Conservation (phyloP, 345 rosid species). For the Punica granatum region DNA sequence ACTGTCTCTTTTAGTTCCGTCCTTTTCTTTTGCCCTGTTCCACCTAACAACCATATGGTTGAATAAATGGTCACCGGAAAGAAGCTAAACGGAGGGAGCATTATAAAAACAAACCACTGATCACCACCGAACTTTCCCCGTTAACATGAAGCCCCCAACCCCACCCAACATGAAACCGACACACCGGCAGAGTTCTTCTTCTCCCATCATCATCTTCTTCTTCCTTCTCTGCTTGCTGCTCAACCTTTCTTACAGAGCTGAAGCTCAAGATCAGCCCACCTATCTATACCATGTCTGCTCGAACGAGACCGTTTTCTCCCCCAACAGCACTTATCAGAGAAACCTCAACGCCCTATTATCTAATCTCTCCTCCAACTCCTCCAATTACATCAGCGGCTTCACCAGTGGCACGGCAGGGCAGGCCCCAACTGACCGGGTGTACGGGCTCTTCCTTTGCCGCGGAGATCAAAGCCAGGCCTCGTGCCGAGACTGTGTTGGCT, state of each 20-base stretch:
- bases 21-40: too few species aligned
- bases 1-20: too few species aligned
- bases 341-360: conserved; percentile 18
- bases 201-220: not conserved
- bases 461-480: conserved; percentile 1
- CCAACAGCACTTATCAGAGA: conserved; percentile 7
- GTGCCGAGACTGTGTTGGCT: conserved; percentile 3
- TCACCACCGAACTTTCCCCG: too few species aligned
- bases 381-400: conserved; percentile 1
- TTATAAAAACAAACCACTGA: too few species aligned
- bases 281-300: not conserved
- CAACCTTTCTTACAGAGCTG: too few species aligned
- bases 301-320: not conserved
- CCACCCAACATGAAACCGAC: too few species aligned
- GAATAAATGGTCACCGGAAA: too few species aligned
- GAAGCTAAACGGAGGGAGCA: too few species aligned
- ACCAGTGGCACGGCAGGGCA: conserved; percentile 6
- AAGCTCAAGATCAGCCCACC: not conserved
- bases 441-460: conserved; percentile 18
- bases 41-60: too few species aligned
- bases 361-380: conserved; percentile 4
- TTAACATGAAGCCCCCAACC: too few species aligned
- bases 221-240: too few species aligned
- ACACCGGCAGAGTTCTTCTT: not conserved
- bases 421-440: not conserved